These are phyloP conservation scores for Ceratocystis ficicola DNA, from an alignment of 2,329 filamentous ascomycete species.

Conservation along the genomic window DNA sequence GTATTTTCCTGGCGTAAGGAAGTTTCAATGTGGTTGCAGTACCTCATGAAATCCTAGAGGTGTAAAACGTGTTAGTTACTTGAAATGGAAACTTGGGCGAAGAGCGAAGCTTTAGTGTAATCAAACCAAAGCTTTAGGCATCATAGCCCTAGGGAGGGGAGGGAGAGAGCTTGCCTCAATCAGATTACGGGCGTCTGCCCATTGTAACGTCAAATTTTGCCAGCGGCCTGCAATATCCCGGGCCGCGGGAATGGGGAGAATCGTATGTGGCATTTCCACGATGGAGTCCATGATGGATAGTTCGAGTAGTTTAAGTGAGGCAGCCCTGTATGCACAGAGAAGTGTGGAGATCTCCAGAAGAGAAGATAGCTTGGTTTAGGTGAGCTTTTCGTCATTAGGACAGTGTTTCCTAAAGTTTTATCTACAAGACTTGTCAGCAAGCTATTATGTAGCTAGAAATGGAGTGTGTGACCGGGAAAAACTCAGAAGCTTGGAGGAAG, in stretches of 20 bases:
- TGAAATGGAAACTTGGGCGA: background rate
- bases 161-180: constrained; percentile 8
- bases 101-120: background rate
- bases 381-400: too few species aligned
- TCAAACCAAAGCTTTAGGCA: background rate
- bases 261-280: background rate
- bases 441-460: too few species aligned
- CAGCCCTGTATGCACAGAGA: too few species aligned
- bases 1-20: constrained; percentile 35
- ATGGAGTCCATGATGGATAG: background rate
- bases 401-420: too few species aligned
- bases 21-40: constrained; percentile 36
- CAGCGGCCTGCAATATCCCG: constrained; percentile 13
- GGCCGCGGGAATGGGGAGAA: constrained; percentile 2
- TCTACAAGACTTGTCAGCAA: too few species aligned
- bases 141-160: background rate
- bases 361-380: too few species aligned
- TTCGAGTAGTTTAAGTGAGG: too few species aligned
- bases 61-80: background rate
- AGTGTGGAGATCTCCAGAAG: too few species aligned
- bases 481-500: too few species aligned
- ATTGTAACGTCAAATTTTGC: background rate
- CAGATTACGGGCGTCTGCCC: constrained; percentile 3
- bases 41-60: constrained; percentile 38
- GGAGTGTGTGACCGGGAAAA: too few species aligned